These are phyloP conservation scores for Excoecaria agallocha DNA, from an alignment of 345 rosid genomes.

Conservation along the genomic window DNA sequence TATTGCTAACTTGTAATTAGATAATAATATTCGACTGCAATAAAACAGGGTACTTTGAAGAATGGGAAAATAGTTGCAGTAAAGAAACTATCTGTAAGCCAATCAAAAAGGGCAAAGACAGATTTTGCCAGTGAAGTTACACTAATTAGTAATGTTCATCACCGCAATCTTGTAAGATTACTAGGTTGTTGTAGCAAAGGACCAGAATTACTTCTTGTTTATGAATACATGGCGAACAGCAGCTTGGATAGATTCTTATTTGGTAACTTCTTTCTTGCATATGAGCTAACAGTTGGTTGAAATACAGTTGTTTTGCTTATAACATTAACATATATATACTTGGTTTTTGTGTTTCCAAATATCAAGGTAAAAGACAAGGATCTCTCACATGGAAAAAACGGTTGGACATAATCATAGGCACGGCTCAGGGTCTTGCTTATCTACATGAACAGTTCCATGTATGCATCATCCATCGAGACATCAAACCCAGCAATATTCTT, in stretches of 20 bases:
- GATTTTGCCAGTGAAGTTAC: slow-evolving; percentile 47
- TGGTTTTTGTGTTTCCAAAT: not conserved
- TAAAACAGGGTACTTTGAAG: slow-evolving; percentile 35
- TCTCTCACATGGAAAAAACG: slow-evolving; percentile 45
- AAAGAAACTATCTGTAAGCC: slow-evolving; percentile 40
- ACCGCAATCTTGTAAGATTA: slow-evolving; percentile 44
- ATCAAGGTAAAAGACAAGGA: slow-evolving; percentile 36
- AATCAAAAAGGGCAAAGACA: slow-evolving; percentile 26
- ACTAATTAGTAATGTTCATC: slow-evolving; percentile 55
- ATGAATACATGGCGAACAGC: slow-evolving; percentile 53
- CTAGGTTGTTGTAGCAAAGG: slow-evolving; percentile 50
- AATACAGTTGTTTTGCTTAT: no score
- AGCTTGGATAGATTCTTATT: no score
- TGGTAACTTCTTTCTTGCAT: slow-evolving; percentile 17
- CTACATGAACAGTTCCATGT: slow-evolving; percentile 49
- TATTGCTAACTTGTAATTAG: not conserved
- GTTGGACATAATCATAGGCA: slow-evolving; percentile 41
- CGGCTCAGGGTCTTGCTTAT: slow-evolving; percentile 50
- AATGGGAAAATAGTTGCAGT: slow-evolving; percentile 55
- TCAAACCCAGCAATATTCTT: slow-evolving; percentile 47
- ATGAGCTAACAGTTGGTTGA: no score
- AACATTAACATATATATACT: no score
- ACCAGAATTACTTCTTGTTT: slow-evolving; percentile 44
- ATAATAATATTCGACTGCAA: not conserved
- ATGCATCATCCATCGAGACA: slow-evolving; percentile 54